Conservation (phyloP, 2,329 filamentous ascomycete species). For the Blastomyces gilchristii region DNA sequence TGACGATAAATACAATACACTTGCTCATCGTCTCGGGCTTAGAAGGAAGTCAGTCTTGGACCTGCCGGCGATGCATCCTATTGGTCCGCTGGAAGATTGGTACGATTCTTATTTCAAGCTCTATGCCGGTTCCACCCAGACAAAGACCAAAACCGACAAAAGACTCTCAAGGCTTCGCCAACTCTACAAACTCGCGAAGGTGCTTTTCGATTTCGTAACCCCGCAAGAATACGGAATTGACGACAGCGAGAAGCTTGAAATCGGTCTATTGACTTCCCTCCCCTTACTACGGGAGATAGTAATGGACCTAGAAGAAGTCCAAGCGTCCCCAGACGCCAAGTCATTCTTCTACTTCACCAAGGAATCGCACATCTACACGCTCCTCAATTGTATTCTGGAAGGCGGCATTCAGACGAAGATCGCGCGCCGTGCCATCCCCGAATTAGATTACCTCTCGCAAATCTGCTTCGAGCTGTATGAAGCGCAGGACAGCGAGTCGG, state of each 20-base stretch:
- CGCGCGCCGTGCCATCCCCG: conserved; percentile 84
- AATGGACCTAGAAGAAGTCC: conserved; percentile 90
- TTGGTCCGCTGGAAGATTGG: conserved; percentile 41
- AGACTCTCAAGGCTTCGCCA: conserved; percentile 82
- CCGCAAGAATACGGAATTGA: conserved; percentile 97
- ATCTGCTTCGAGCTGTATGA: conserved; percentile 98
- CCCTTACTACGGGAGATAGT: conserved; percentile 95
- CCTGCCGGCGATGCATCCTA: conserved; percentile 34
- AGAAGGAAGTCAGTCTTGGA: conserved; percentile 42
- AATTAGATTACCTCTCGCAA: conserved; percentile 93
- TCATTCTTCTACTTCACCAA: conserved; percentile 99
- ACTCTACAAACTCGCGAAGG: conserved; percentile 84
- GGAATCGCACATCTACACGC: conserved; percentile 95
- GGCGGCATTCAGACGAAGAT: conserved; percentile 97
- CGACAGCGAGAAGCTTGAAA: conserved; percentile 94
- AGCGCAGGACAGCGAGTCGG: conserved; percentile 67
- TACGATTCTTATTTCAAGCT: conserved; percentile 78
- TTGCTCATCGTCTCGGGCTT: conserved; percentile 38
- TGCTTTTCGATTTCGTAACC: conserved; percentile 96
- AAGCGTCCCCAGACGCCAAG: conserved; percentile 86
- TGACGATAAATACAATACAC: conserved; percentile 23
- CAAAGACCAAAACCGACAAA: conserved; percentile 70
- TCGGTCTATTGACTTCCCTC: conserved; percentile 84
- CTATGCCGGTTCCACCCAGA: conserved; percentile 64
- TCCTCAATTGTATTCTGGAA: conserved; percentile 95